phyloP scores from a whole-genome alignment of 805 yeast genomes.

The Barnettozyma vustinii region DNA sequence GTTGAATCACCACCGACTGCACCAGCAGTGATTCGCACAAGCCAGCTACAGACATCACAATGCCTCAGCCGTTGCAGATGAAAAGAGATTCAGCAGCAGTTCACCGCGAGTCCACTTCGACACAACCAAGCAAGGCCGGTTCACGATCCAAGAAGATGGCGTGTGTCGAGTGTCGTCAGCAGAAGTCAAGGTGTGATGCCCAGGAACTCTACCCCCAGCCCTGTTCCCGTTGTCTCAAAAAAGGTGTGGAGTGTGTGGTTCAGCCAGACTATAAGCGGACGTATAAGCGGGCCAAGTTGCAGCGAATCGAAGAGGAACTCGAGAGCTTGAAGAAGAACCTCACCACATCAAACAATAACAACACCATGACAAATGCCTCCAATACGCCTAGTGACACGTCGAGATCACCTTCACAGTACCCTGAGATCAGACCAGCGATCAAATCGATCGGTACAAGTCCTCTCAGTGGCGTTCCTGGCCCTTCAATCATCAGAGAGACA shows the following conservation, averaged over 20 bases:
- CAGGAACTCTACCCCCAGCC: conserved; percentile 68
- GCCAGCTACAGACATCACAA: not conserved
- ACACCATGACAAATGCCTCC: conserved; percentile 1
- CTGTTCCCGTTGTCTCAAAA: conserved; percentile 75
- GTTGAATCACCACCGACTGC: not conserved
- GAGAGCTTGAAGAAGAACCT: conserved; percentile 59
- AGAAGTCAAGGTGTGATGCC: conserved; percentile 88
- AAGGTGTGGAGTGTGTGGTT: conserved; percentile 63
- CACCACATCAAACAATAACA: conserved; percentile 4
- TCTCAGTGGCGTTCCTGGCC: conserved; percentile 12
- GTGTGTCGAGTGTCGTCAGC: conserved; percentile 95
- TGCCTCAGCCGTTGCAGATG: not conserved
- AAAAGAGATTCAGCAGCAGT: not conserved
- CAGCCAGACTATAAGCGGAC: conserved; percentile 85
- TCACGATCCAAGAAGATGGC: conserved; percentile 55
- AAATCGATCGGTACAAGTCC: not conserved
- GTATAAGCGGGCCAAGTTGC: conserved; percentile 77
- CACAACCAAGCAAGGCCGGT: conserved; percentile 2
- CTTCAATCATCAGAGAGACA: conserved; percentile 21
- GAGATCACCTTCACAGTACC: conserved; percentile 2
- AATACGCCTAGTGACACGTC: not conserved
- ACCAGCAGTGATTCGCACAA: not conserved
- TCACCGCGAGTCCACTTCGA: not conserved
- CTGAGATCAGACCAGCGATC: conserved; percentile 5
- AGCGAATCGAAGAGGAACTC: conserved; percentile 77